Evolutionary conservation across 257 asterid genomes (phyloP), one percentile per base, ranked within the genome.

Genomic region (Schizonepeta tenuifolia): DNA sequence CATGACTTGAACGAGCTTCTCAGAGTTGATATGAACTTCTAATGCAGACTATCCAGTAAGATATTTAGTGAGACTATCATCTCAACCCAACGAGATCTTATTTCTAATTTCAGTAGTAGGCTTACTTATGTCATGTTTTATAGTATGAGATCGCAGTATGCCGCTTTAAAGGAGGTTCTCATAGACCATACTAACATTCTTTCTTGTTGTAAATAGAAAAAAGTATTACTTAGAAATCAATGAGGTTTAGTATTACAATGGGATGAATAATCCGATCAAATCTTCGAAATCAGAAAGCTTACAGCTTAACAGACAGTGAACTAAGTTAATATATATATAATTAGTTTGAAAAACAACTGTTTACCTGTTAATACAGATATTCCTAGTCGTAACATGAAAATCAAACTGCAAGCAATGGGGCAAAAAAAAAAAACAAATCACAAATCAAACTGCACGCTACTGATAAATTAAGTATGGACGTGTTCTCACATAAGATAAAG

Each of bases 101-200:
- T 28, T 56, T 28, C 24, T 12, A 35, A 69, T 22, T 63, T 53
- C 54, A 60, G 57, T 38, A 38, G 51, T 31, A 59, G 46, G 74
- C 75, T 61, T 73, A n/a, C 22, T 11, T 28, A 8, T 65, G 59
- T 31, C 63, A 58, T 43, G 55, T 21, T 46, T 43, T 51, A 49
- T 12, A 56, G 20, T 7, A 63, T 2, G 13, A 73, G 18, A 62
- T 49, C 17, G 49, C 55, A 65, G 28, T 59, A 47, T 5, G n/a
- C 53, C 18, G n/a, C 66, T 69, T 31, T 70, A 20, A 53, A 18
- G 73, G n/a, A 65, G 44, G 33, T 57, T 73, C 60, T 40, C 49
- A 35, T 33, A 59, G 20, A 47, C 44, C 76, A 60, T 49, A 35
- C 62, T 17, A 40, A 22, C 40, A 31, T 50, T 62, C 11, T 50